These are phyloP conservation scores for Botryosphaeria dothidea DNA, from an alignment of 2,329 filamentous ascomycete genomes.

Conservation along the genomic window DNA sequence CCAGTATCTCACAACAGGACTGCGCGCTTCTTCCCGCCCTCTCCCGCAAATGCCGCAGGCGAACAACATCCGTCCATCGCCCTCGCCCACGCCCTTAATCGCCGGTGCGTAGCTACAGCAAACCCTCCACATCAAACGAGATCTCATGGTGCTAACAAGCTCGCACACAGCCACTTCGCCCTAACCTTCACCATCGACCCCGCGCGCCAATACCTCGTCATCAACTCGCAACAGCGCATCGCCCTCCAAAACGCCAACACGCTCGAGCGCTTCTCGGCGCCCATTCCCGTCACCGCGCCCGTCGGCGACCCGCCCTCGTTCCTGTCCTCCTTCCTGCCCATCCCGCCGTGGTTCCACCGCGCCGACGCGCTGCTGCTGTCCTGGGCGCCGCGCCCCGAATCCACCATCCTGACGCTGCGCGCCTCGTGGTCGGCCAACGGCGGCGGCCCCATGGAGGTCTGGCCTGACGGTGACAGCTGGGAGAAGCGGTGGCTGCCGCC, in stretches of 20 bases:
- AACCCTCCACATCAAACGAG: neutral
- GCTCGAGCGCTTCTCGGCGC: neutral
- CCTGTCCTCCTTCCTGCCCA: neutral
- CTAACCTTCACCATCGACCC: slow-evolving; percentile 5
- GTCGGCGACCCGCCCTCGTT: neutral
- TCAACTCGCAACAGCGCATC: slow-evolving; percentile 15
- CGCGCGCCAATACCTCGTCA: slow-evolving; percentile 7
- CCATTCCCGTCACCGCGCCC: neutral
- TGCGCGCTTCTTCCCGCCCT: slow-evolving; percentile 1
- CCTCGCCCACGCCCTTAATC: neutral
- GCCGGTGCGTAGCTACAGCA: neutral
- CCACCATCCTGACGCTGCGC: neutral
- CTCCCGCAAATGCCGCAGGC: neutral
- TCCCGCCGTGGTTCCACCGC: slow-evolving; percentile 2
- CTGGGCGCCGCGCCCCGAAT: neutral
- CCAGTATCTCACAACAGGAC: neutral
- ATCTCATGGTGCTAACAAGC: neutral
- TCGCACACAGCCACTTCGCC: neutral
- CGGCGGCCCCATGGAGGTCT: slow-evolving; percentile 11
- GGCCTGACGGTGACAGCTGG: slow-evolving; percentile 12
- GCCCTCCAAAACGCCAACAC: slow-evolving; percentile 8
- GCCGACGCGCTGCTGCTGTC: slow-evolving; percentile 8
- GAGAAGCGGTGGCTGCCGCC: neutral
- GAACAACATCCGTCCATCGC: neutral
- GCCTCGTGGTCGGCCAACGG: neutral